phyloP scores from a whole-genome alignment of 225 moss, liverwort and hornwort species.

The Polytrichum commune region DNA sequence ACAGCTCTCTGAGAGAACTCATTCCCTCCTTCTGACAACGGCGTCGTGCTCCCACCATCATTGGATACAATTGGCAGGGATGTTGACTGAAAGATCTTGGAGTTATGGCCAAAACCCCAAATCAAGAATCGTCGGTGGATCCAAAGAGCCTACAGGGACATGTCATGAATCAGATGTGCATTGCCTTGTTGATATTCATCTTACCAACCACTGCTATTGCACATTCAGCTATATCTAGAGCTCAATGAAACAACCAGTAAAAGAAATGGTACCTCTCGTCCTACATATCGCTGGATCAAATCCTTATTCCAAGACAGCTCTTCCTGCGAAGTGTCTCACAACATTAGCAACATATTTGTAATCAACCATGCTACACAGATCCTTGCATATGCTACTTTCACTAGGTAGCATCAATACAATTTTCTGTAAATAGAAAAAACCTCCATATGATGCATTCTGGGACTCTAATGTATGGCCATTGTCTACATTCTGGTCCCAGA shows the following conservation, averaged over 20 bases:
- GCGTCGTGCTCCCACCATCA: conserved; percentile 15
- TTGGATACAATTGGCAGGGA: conserved; percentile 20
- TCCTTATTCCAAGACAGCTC: conserved; percentile 81
- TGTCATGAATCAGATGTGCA: not conserved
- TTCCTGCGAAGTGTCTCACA: conserved; percentile 46
- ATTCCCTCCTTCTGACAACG: conserved; percentile 20
- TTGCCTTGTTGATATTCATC: not conserved
- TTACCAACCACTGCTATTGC: not conserved
- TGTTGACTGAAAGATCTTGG: conserved; percentile 30
- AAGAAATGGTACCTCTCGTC: conserved; percentile 68
- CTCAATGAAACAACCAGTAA: not conserved
- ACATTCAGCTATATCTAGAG: conserved; percentile 1
- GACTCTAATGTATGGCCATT: too few species aligned
- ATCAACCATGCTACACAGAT: too few species aligned
- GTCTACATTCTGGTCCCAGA: too few species aligned
- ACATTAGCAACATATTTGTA: too few species aligned
- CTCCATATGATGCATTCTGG: too few species aligned
- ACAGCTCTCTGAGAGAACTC: conserved; percentile 22
- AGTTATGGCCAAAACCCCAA: conserved; percentile 41
- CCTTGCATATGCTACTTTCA: too few species aligned
- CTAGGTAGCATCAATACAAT: too few species aligned
- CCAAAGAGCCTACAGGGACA: conserved; percentile 59
- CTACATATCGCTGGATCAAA: conserved; percentile 65
- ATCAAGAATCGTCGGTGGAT: conserved; percentile 63
- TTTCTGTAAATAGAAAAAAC: too few species aligned